Base-by-base conservation (phyloP, 2,329 filamentous ascomycete genomes). In the Malbranchea zuffiana region DNA sequence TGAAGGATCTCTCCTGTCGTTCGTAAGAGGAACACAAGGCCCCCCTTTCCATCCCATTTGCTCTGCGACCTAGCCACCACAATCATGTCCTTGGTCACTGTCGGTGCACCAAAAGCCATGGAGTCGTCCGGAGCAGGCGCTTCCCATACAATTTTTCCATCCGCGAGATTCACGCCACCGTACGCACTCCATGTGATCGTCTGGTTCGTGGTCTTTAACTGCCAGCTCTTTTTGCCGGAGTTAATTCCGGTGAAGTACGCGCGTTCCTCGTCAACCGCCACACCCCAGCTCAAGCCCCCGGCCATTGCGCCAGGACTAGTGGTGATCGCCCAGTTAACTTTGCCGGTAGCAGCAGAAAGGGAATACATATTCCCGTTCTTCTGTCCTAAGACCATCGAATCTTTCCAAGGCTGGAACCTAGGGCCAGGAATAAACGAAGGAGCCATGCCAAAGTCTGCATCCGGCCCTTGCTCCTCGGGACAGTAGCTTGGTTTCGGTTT, bases 161-260 rank as follows among this genome's bases (percentile, higher is more conserved):
- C 13, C 27, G 10, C 13, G 2, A 30, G 13, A 15, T 30, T 30
- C 13, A 30, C 27, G 13, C 27, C 27, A n/a, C 27, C 27, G 16
- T 30, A 30, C 11, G 8, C 27, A 15, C 27, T 30, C 11, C 16
- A 2, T 11, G 27, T 30, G n/a, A 30, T 30, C 8, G 27, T 30
- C 13, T 30, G 27, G 13, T 30, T 30, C 8, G 27, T n/a, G 10
- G 10, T 30, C 16, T 11, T 30, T 8, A 30, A 15, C 27, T 30
- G n/a, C 27, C 27, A 30, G 27, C 8, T 8, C 27, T 30, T 8
- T 8, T 15, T 11, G 8, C 10, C 27, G 13, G 27, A 30, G 27
- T 30, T 30, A 8, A 30, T 30, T 30, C 27, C 27, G 10, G 27
- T 30, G 13, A 30, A 30, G 13, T 30, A 30, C 13, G 27, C 27